These are phyloP conservation scores for Cladosporium sp. DNA, from an alignment of 2,329 filamentous ascomycete genomes.

Conservation along the genomic window DNA sequence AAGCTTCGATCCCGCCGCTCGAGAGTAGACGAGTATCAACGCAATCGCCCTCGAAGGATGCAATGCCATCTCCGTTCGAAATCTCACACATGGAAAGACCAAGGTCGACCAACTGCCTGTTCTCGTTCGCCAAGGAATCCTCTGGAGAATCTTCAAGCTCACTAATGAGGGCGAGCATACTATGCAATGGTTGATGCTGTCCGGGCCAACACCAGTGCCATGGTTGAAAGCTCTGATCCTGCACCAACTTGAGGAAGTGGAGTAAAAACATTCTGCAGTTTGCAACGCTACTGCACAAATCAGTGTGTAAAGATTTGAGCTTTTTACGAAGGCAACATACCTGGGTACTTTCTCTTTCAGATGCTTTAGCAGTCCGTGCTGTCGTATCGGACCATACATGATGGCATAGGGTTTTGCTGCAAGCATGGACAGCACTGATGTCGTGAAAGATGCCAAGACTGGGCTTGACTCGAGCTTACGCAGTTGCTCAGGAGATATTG, in stretches of 20 bases:
- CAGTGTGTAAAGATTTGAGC: constrained; percentile 7
- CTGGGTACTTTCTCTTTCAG: constrained; percentile 19
- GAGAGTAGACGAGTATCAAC: constrained; percentile 18
- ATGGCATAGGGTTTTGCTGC: constrained; percentile 22
- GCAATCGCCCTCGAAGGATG: constrained; percentile 17
- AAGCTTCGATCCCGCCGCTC: constrained; percentile 20
- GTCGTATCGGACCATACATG: constrained; percentile 21
- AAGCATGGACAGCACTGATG: constrained; percentile 19
- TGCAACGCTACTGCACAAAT: constrained; percentile 17
- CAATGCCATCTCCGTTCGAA: constrained; percentile 19
- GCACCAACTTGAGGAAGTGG: constrained; percentile 19
- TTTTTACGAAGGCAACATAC: constrained; percentile 2
- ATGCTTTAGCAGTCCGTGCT: constrained; percentile 16
- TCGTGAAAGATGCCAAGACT: constrained; percentile 18
- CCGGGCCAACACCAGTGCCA: constrained; percentile 24
- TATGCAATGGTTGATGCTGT: constrained; percentile 24
- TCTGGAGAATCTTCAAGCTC: constrained; percentile 22
- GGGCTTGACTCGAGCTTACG: constrained; percentile 19
- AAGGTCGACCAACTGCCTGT: constrained; percentile 19
- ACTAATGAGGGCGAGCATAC: constrained; percentile 24
- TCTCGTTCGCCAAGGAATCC: constrained; percentile 18
- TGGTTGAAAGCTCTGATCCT: constrained; percentile 21
- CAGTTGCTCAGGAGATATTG: no score
- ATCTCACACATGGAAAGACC: constrained; percentile 21
- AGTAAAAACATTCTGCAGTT: constrained; percentile 21